Evolutionary conservation across 352 stramenopile genomes (phyloP).

Genomic region (Phytopythium boreale): DNA sequence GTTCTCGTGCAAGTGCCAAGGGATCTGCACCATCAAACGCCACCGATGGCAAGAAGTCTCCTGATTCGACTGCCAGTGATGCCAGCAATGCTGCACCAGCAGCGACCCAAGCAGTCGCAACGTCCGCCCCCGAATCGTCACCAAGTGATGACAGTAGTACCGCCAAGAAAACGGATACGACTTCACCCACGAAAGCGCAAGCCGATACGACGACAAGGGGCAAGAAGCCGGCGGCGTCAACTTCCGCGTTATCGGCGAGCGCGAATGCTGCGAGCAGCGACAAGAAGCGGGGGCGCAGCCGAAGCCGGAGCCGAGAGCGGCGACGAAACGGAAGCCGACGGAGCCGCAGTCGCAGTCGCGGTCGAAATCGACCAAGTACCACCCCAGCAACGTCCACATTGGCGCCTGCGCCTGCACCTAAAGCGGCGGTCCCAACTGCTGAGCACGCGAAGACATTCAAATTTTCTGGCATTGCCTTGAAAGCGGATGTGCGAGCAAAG

Average conservation of each 20-base stretch:
- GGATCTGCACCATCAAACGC: background rate
- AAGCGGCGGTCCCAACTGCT: background rate
- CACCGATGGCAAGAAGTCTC: conserved; percentile 1
- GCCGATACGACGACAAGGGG: background rate
- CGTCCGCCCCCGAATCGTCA: background rate
- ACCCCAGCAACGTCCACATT: background rate
- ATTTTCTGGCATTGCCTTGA: conserved; percentile 70
- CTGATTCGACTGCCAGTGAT: background rate
- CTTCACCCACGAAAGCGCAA: background rate
- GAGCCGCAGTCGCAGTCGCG: conserved; percentile 30
- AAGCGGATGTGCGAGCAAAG: conserved; percentile 27
- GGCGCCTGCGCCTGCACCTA: conserved; percentile 1
- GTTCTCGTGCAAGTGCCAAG: background rate
- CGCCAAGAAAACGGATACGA: background rate
- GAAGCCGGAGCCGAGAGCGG: conserved; percentile 23
- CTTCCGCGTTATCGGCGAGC: background rate
- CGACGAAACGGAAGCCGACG: conserved; percentile 14
- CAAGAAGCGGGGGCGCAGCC: conserved; percentile 15
- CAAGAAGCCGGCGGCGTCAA: background rate
- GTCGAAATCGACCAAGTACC: conserved; percentile 8
- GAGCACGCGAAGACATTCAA: conserved; percentile 49
- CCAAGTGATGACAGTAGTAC: background rate
- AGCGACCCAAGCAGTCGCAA: no score
- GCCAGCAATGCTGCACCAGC: background rate
- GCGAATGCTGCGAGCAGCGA: background rate